Evolutionary conservation across 352 stramenopile genomes (phyloP).

Genomic region (Phytophthora brassicae): DNA sequence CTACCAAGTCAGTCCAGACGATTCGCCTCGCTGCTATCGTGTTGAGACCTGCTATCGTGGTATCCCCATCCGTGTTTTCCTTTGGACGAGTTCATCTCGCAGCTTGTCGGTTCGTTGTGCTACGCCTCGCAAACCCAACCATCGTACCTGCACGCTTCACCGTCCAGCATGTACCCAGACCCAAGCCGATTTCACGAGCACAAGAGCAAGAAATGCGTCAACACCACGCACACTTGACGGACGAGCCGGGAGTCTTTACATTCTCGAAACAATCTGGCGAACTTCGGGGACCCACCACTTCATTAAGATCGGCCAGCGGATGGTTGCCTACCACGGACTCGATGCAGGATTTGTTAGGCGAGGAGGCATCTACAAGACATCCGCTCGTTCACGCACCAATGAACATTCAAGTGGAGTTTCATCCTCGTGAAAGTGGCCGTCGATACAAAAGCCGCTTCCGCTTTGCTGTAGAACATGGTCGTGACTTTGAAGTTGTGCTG

Average conservation of each 20-base stretch:
- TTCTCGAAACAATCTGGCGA: conserved; percentile 47
- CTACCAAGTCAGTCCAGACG: conserved; percentile 63
- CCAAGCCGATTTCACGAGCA: conserved; percentile 51
- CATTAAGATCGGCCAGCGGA: conserved; percentile 52
- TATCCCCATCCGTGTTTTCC: conserved; percentile 62
- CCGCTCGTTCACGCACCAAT: conserved; percentile 46
- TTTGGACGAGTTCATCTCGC: conserved; percentile 72
- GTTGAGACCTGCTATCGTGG: conserved; percentile 52
- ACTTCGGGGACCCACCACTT: conserved; percentile 56
- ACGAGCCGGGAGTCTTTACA: conserved; percentile 65
- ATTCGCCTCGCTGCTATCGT: conserved; percentile 52
- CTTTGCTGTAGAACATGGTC: conserved; percentile 57
- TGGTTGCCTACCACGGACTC: conserved; percentile 44
- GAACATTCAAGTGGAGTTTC: conserved; percentile 56
- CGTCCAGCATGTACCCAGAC: conserved; percentile 57
- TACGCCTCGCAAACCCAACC: conserved; percentile 69
- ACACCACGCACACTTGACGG: conserved; percentile 54
- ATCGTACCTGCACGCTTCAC: conserved; percentile 53
- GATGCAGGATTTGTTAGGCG: conserved; percentile 30
- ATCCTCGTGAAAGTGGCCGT: conserved; percentile 30
- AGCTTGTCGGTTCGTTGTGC: conserved; percentile 37
- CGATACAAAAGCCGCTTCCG: conserved; percentile 72
- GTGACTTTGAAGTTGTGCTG: conserved; percentile 72
- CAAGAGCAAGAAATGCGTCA: conserved; percentile 55
- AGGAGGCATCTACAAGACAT: conserved; percentile 25